Percentiles rank a stretch among this genome's conserved stretches.
Evolutionary conservation across 2,329 filamentous ascomycete species (phyloP).

Genomic region (Talaromyces sp.): DNA sequence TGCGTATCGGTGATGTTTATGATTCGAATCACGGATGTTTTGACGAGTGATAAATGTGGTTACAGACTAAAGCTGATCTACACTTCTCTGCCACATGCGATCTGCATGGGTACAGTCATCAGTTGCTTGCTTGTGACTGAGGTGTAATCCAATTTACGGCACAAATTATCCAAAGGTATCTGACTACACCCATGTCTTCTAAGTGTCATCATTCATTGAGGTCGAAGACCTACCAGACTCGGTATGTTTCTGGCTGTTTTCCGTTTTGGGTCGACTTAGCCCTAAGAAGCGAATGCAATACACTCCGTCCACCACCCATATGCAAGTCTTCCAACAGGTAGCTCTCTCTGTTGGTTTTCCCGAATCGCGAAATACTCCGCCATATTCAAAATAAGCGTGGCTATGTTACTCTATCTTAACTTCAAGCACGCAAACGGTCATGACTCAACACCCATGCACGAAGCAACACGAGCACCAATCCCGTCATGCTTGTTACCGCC

Average conservation of each 20-base stretch:
- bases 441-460: not conserved
- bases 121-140: not conserved
- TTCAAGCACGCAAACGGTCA: not conserved
- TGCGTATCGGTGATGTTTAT: not conserved
- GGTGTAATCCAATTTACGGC: not conserved
- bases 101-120: not conserved
- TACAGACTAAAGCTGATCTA: not conserved
- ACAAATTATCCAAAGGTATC: not conserved
- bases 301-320: not conserved
- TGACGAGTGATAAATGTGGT: not conserved
- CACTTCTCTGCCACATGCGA: not conserved
- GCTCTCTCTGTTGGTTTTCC: not conserved
- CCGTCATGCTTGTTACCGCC: not conserved
- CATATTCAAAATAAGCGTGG: not conserved
- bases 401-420: not conserved
- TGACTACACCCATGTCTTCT: not conserved
- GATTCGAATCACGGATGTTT: not conserved
- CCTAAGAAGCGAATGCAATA: not conserved
- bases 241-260: not conserved
- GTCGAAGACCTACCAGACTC: not conserved
- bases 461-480: not conserved
- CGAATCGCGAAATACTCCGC: too few relatives aligned
- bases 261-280: not conserved
- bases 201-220: not conserved
- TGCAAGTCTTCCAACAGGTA: not conserved